Percentiles rank a stretch among this genome's conserved stretches.
Conservation (phyloP, 106 monocot species). For the Triglochin maritima region DNA sequence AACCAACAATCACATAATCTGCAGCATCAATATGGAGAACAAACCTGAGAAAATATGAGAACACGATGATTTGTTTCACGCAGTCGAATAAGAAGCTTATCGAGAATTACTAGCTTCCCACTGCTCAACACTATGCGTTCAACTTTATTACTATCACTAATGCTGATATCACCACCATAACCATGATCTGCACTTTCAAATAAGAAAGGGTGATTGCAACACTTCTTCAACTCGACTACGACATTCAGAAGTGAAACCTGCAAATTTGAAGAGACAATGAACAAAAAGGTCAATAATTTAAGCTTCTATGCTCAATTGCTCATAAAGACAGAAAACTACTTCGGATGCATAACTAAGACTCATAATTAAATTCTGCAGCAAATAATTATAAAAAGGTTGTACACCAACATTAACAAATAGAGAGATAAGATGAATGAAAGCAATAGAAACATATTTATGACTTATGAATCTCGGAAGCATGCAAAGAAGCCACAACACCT, state of each 20-base stretch:
- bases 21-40: conserved; percentile 1
- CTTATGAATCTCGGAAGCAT: no score
- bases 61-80: conserved; percentile 91
- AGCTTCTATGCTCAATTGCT: no score
- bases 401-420: background rate
- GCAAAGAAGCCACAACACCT: conserved; percentile 25
- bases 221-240: conserved; percentile 99
- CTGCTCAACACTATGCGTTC: conserved; percentile 96
- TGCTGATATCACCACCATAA: conserved; percentile 85
- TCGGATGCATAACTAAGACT: no score
- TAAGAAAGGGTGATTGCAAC: conserved; percentile 99
- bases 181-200: conserved; percentile 99
- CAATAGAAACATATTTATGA: background rate
- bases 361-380: no score
- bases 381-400: no score
- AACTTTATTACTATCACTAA: conserved; percentile 75
- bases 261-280: conserved; percentile 7
- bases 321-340: no score
- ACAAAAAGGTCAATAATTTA: no score
- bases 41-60: conserved; percentile 98
- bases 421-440: background rate
- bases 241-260: conserved; percentile 97
- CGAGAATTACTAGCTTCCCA: conserved; percentile 93
- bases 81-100: conserved; percentile 73
- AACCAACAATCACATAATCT: no score